phyloP scores from a whole-genome alignment of 352 stramenopile species.

The Globisporangium canariense region DNA sequence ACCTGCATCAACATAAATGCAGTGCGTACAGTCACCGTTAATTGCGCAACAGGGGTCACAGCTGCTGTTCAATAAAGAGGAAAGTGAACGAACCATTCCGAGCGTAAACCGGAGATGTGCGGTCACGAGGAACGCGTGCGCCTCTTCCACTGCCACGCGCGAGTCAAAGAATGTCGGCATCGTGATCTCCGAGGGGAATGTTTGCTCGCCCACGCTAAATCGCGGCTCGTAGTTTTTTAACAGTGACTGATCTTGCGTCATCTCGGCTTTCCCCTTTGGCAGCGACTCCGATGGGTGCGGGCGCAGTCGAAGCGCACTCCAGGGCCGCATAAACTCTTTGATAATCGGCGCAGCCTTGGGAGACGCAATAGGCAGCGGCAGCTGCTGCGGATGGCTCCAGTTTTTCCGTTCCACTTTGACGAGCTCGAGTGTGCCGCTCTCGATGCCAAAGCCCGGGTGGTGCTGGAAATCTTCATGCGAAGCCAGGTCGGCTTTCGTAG shows the following conservation, averaged over 20 bases:
- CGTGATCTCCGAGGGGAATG: slow-evolving; percentile 42
- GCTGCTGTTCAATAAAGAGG: no score
- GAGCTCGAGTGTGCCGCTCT: slow-evolving; percentile 19
- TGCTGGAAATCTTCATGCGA: neutral
- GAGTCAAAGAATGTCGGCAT: slow-evolving; percentile 39
- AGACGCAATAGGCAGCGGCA: slow-evolving; percentile 24
- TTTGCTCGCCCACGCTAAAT: slow-evolving; percentile 32
- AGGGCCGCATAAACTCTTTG: slow-evolving; percentile 34
- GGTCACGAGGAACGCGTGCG: slow-evolving; percentile 41
- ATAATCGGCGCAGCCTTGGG: slow-evolving; percentile 29
- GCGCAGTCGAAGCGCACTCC: slow-evolving; percentile 28
- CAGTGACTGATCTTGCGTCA: slow-evolving; percentile 29
- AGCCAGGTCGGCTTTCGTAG: neutral
- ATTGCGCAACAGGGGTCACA: no score
- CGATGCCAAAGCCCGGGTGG: slow-evolving; percentile 16
- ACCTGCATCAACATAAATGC: slow-evolving; percentile 25
- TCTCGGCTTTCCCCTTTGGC: slow-evolving; percentile 1
- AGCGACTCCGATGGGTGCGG: neutral
- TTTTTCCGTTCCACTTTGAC: slow-evolving; percentile 8
- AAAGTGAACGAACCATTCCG: slow-evolving; percentile 34
- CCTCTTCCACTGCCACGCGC: slow-evolving; percentile 46
- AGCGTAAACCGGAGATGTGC: slow-evolving; percentile 45
- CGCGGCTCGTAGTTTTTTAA: slow-evolving; percentile 70
- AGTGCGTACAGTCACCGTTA: no score
- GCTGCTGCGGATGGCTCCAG: slow-evolving; percentile 2